These are phyloP conservation scores for Rhizoctonia solani DNA, from an alignment of 1,284 basidiomycete genomes.

Conservation along the genomic window DNA sequence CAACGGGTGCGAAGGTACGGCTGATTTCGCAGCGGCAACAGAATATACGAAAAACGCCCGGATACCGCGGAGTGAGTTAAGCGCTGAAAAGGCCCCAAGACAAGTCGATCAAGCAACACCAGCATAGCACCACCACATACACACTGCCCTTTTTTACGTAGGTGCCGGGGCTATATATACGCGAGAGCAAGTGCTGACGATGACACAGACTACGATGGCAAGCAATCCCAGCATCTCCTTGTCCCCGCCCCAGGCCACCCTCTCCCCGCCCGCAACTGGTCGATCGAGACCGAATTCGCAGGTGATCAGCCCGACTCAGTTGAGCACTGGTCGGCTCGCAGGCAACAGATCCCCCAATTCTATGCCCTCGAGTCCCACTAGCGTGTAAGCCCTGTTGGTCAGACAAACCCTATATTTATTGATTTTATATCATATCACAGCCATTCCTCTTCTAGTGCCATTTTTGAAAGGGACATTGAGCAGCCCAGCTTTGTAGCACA, in stretches of 20 bases:
- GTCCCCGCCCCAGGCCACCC: constrained; percentile 1
- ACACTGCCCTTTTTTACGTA: too few species aligned
- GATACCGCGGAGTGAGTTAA: too few species aligned
- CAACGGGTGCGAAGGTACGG: too few species aligned
- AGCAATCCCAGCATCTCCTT: constrained; percentile 31
- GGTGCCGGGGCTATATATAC: too few species aligned
- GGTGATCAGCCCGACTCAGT: constrained; percentile 22
- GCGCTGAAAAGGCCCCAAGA: too few species aligned
- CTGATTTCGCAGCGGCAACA: too few species aligned
- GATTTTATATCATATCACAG: constrained; percentile 1
- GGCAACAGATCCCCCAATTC: constrained; percentile 25
- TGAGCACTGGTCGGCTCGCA: constrained; percentile 17
- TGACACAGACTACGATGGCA: too few species aligned
- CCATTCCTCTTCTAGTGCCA: constrained; percentile 36
- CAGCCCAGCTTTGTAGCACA: not conserved
- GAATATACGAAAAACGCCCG: too few species aligned
- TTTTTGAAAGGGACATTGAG: constrained; percentile 38
- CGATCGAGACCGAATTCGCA: constrained; percentile 10
- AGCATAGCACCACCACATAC: too few species aligned
- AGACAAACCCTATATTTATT: not conserved
- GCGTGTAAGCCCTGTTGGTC: constrained; percentile 21
- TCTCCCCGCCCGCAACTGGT: constrained; percentile 13
- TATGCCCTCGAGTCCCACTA: constrained; percentile 24
- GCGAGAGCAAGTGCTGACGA: too few species aligned
- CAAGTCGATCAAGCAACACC: too few species aligned